Evolutionary conservation across 306 rosid genomes (phyloP).

Genomic region (Macrotyloma uniflorum): DNA sequence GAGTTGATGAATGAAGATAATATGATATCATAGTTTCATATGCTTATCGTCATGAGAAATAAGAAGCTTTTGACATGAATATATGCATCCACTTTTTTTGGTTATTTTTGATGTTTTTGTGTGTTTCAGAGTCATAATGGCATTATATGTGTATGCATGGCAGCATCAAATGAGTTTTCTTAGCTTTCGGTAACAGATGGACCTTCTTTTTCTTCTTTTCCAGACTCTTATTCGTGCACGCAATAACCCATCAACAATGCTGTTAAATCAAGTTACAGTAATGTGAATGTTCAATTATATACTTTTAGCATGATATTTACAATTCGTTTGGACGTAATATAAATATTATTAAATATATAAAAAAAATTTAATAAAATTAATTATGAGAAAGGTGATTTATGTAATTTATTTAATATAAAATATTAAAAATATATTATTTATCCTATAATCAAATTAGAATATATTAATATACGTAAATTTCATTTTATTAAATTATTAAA

Average conservation of each 20-base stretch:
- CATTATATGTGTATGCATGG: background rate
- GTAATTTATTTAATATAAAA: too few relatives aligned
- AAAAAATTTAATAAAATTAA: too few relatives aligned
- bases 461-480: too few relatives aligned
- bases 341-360: too few relatives aligned
- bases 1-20: background rate
- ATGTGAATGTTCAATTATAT: too few relatives aligned
- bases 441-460: too few relatives aligned
- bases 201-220: background rate
- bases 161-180: background rate
- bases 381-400: too few relatives aligned
- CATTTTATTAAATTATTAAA: too few relatives aligned
- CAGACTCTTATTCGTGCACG: constrained; percentile 25
- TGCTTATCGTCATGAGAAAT: constrained; percentile 36
- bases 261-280: background rate
- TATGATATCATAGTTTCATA: constrained; percentile 44
- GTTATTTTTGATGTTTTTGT: background rate
- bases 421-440: too few relatives aligned
- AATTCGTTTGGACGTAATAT: too few relatives aligned
- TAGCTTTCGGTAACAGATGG: constrained; percentile 8
- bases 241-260: background rate
- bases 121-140: background rate
- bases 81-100: background rate
- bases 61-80: constrained; percentile 21
- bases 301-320: too few relatives aligned